Evolutionary conservation across 768 basidiomycete genomes (phyloP).

Genomic region (Gloeopeniophorella convolvens): DNA sequence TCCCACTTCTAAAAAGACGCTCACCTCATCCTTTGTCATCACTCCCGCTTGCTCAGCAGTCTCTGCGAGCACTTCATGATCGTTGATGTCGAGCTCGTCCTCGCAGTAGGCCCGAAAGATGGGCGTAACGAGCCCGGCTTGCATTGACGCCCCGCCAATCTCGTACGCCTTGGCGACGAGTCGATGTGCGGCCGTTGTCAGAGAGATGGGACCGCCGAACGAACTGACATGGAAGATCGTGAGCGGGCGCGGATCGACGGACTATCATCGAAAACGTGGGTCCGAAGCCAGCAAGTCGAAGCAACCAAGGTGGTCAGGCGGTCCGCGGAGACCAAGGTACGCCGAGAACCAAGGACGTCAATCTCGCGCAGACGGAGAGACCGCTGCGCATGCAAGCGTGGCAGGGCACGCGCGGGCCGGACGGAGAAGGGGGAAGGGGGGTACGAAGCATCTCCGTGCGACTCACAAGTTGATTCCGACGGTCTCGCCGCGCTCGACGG

Average conservation of each 20-base stretch:
- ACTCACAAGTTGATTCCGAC: constrained; percentile 42
- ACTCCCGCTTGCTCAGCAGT: constrained; percentile 49
- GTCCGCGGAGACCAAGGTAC: too few species aligned
- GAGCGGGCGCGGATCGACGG: neutral
- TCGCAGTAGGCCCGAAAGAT: constrained; percentile 66
- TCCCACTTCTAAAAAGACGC: constrained; percentile 19
- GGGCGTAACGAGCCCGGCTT: constrained; percentile 47
- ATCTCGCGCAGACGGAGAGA: neutral
- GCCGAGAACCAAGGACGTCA: too few species aligned
- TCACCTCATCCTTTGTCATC: constrained; percentile 55
- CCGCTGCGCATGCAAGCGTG: too few species aligned
- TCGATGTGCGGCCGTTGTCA: constrained; percentile 67
- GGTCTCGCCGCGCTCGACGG: constrained; percentile 31
- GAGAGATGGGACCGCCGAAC: constrained; percentile 53
- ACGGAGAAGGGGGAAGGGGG: neutral
- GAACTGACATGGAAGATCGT: constrained; percentile 32
- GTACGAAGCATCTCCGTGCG: neutral
- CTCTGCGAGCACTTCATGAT: constrained; percentile 50
- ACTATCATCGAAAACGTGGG: neutral
- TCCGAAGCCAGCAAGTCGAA: neutral
- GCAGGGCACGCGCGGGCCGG: neutral
- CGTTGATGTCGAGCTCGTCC: constrained; percentile 55
- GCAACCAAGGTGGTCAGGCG: too few species aligned
- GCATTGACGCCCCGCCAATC: constrained; percentile 52
- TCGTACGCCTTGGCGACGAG: constrained; percentile 62